These are phyloP conservation scores for Cutaneotrichosporon dermatis DNA, from an alignment of 1,284 basidiomycete species.

Conservation along the genomic window DNA sequence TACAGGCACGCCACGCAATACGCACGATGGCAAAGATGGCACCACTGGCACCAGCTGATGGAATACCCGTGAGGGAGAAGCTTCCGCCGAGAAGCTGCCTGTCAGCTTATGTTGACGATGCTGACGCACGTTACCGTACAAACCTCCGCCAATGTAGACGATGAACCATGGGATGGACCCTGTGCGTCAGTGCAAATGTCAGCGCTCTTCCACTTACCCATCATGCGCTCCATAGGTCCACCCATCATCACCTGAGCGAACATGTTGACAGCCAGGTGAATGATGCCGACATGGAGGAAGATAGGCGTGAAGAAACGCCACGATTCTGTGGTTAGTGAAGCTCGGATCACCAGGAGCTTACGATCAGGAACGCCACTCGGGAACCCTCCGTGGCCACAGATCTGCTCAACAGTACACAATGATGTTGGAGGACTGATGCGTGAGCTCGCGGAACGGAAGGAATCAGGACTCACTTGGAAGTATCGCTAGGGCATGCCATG, in stretches of 20 bases:
- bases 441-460: background rate
- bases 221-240: slow-evolving; percentile 40
- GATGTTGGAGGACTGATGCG: slow-evolving; percentile 59
- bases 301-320: slow-evolving; percentile 74
- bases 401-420: slow-evolving; percentile 67
- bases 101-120: slow-evolving; percentile 5
- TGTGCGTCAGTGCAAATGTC: slow-evolving; percentile 5
- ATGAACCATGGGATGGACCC: slow-evolving; percentile 75
- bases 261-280: slow-evolving; percentile 86
- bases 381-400: slow-evolving; percentile 88
- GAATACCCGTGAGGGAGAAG: slow-evolving; percentile 81
- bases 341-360: slow-evolving; percentile 56
- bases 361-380: slow-evolving; percentile 66
- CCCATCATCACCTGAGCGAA: slow-evolving; percentile 67
- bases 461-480: slow-evolving; percentile 27
- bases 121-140: slow-evolving; percentile 62
- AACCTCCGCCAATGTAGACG: slow-evolving; percentile 81
- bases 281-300: slow-evolving; percentile 86
- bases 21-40: slow-evolving; percentile 78
- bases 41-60: slow-evolving; percentile 88
- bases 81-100: slow-evolving; percentile 67
- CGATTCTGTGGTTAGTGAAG: slow-evolving; percentile 26
- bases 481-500: slow-evolving; percentile 60
- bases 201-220: slow-evolving; percentile 27
- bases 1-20: background rate